Evolutionary conservation across 306 rosid species (phyloP).

Genomic region (Fragaria nilgerrensis): DNA sequence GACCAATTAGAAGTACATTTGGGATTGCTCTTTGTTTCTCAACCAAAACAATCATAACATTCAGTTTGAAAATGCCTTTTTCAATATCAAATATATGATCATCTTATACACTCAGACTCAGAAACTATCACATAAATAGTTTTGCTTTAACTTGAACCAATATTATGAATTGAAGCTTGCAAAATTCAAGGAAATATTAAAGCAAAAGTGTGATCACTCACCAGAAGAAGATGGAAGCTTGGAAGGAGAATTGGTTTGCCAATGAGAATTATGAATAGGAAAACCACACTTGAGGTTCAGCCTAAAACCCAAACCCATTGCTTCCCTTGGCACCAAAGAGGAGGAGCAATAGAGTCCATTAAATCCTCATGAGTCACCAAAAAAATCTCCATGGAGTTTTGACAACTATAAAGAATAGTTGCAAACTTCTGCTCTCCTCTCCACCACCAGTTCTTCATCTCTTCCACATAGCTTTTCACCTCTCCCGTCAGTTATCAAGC

Average conservation of each 20-base stretch:
- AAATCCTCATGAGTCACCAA: constrained; percentile 26
- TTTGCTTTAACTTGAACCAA: not conserved
- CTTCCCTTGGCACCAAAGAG: constrained; percentile 22
- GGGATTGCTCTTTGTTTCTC: not conserved
- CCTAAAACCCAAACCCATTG: constrained; percentile 68
- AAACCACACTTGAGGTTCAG: constrained; percentile 48
- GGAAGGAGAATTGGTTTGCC: constrained; percentile 42
- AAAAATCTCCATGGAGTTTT: constrained; percentile 13
- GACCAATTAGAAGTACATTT: constrained; percentile 7
- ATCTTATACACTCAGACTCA: not conserved
- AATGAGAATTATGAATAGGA: constrained; percentile 49
- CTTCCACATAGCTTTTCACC: constrained; percentile 5
- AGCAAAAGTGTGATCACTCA: constrained; percentile 26
- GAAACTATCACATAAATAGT: not conserved
- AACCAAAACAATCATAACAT: not conserved
- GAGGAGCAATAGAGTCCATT: constrained; percentile 47
- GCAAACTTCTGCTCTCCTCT: constrained; percentile 22
- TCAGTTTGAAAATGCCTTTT: not conserved
- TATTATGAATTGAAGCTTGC: not conserved
- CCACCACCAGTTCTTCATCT: constrained; percentile 54
- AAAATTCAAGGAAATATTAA: not conserved
- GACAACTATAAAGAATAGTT: not conserved
- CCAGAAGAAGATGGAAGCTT: constrained; percentile 56
- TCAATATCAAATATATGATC: not conserved
- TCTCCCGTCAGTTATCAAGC: not conserved